Conservation (phyloP, 176 grass and related monocot genomes). For the Eragrostis nindensis region DNA sequence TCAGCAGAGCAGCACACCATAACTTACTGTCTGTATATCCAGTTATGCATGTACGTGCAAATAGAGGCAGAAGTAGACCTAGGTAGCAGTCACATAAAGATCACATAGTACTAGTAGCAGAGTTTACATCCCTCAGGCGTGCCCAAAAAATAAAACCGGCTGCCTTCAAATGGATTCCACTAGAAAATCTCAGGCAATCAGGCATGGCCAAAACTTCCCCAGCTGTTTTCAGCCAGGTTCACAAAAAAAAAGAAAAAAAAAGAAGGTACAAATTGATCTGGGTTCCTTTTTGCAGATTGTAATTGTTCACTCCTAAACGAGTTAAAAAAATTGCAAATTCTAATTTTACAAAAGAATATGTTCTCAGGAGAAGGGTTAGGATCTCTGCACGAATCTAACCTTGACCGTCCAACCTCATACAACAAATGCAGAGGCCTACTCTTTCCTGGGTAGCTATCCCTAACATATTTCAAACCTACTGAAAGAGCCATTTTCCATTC, state of each 20-base stretch:
- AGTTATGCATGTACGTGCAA: neutral
- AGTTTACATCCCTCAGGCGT: neutral
- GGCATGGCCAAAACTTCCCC: neutral
- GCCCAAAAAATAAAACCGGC: neutral
- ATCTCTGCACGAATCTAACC: slow-evolving; percentile 47
- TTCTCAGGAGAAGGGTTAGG: slow-evolving; percentile 49
- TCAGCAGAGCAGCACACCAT: neutral
- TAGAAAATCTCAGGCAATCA: neutral
- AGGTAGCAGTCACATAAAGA: neutral
- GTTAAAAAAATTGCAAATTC: slow-evolving; percentile 44
- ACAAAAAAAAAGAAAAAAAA: neutral
- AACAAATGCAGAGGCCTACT: slow-evolving; percentile 45
- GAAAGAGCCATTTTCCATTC: slow-evolving; percentile 37
- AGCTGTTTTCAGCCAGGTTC: neutral
- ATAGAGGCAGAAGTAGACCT: neutral
- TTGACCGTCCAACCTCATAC: slow-evolving; percentile 45
- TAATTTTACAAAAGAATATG: slow-evolving; percentile 80
- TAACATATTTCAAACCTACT: slow-evolving; percentile 53
- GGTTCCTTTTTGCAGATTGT: neutral
- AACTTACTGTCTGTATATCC: neutral
- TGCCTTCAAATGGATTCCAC: neutral
- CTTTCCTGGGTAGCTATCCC: slow-evolving; percentile 36
- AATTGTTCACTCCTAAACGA: slow-evolving; percentile 22
- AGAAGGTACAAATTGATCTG: neutral
- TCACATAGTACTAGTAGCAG: too few species aligned